Percentiles rank a stretch among this genome's conserved stretches.
Conservation (phyloP, 2,329 filamentous ascomycete genomes). For the Colletotrichum australisinense region DNA sequence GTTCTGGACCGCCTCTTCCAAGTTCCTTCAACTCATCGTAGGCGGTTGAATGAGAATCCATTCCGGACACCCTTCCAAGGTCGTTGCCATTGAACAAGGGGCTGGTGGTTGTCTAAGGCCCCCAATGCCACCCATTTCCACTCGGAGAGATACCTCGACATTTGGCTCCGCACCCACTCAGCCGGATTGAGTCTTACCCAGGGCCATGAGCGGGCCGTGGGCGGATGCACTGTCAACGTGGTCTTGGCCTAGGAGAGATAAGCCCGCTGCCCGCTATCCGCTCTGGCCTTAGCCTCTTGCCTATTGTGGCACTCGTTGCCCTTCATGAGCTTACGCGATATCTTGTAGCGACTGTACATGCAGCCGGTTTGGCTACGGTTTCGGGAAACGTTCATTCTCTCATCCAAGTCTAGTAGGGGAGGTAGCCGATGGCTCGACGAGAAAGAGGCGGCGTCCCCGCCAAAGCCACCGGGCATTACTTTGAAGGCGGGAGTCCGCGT, state of each 20-base stretch:
- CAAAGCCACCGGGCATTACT: no score
- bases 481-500: background rate
- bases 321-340: background rate
- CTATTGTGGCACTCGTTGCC: background rate
- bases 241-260: background rate
- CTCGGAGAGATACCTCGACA: background rate
- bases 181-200: background rate
- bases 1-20: background rate
- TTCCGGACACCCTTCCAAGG: background rate
- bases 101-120: background rate
- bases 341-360: background rate
- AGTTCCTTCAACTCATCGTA: background rate
- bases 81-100: background rate
- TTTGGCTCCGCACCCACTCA: conserved; percentile 1
- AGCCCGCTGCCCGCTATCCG: background rate
- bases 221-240: background rate
- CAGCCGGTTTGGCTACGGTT: background rate
- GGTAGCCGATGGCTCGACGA: background rate
- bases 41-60: background rate
- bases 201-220: conserved; percentile 4
- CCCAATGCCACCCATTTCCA: background rate
- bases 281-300: background rate
- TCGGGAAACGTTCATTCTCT: background rate
- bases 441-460: background rate
- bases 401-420: background rate